Base-by-base conservation (phyloP, 2,329 filamentous ascomycete species). In the Alternaria sp. region DNA sequence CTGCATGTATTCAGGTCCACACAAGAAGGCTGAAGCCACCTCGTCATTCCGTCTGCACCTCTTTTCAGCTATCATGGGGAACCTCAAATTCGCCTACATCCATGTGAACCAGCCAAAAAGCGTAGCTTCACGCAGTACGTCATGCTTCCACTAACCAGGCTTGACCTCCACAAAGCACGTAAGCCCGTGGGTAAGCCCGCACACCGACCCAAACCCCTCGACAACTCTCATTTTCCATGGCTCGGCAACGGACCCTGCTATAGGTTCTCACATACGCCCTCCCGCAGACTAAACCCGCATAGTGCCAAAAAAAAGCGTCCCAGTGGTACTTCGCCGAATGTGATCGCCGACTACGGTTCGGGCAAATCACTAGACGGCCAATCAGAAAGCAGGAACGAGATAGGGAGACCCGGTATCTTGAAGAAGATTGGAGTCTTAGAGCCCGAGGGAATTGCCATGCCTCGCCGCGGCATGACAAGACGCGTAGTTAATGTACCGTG, bases 311-410 rank as follows among this genome's bases (percentile, higher is more conserved):
- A 34, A 53, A 29, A 21, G 49, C 34, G 44, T 58, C 21, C 36
- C 26, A 48, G 26, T 29, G 26, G 21, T 26, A 58, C 55, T 50
- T 61, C 60, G 61, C 62, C 63, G 59, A 64, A 61, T 29, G 54
- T 63, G 50, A 61, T 66, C 63, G 64, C 48, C 64, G 64, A 66
- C 64, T 39, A 61, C 42, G 29, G 41, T 56, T 66, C 62, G 64
- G 64, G 59, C 41, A 59, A 42, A 36, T 24, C 13, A 11, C n/a
- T 11, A 17, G 23, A 4, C 36, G 28, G 41, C 55, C 55, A 58
- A 58, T 58, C 55, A 58, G 29, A 26, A 4, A 11, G 9, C 41
- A 6, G 33, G 6, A 26, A 5, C 10, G 54, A 34, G 48, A 39
- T 17, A 28, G 29, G 36, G 31, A 34, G 44, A 5, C 44, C 44